Evolutionary conservation across 768 basidiomycete genomes (phyloP).

Genomic region (Infundibulicybe gibba): DNA sequence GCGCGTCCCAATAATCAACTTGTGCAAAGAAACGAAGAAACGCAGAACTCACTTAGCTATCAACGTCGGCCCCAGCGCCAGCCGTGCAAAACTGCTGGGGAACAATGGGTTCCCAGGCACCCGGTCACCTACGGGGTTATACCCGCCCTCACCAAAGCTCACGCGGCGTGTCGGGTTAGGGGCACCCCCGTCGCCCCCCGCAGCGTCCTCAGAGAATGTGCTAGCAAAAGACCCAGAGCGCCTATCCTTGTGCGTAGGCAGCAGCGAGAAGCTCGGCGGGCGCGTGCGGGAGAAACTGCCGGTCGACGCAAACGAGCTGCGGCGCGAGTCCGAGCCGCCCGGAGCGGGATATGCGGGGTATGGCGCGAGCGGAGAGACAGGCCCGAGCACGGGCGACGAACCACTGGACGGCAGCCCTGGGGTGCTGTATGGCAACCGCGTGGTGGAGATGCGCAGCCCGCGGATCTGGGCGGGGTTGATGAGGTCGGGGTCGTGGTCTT

Average conservation of each 20-base stretch:
- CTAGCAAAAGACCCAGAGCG: conserved; percentile 25
- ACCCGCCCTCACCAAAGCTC: conserved; percentile 21
- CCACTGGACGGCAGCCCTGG: conserved; percentile 11
- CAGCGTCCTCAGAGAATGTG: neutral
- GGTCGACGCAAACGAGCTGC: conserved; percentile 7
- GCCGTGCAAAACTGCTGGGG: conserved; percentile 72
- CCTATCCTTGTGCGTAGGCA: neutral
- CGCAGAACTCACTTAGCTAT: conserved; percentile 32
- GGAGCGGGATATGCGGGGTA: conserved; percentile 12
- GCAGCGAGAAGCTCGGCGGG: conserved; percentile 17
- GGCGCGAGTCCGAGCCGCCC: conserved; percentile 2
- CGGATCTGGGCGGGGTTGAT: conserved; percentile 44
- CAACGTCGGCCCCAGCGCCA: conserved; percentile 65
- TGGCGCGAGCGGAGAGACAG: conserved; percentile 21
- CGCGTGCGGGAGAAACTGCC: conserved; percentile 4
- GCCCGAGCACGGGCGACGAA: conserved; percentile 19
- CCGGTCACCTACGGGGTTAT: conserved; percentile 58
- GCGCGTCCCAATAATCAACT: conserved; percentile 1
- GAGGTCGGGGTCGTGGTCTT: conserved; percentile 16
- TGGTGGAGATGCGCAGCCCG: conserved; percentile 53
- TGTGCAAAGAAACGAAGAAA: neutral
- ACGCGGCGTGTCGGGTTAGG: neutral
- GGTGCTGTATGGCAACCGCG: conserved; percentile 22
- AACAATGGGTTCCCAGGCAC: conserved; percentile 76
- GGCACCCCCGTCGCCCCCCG: neutral